Conservation (phyloP, 1,284 basidiomycete species). For the Fomitopsis schrenkii region DNA sequence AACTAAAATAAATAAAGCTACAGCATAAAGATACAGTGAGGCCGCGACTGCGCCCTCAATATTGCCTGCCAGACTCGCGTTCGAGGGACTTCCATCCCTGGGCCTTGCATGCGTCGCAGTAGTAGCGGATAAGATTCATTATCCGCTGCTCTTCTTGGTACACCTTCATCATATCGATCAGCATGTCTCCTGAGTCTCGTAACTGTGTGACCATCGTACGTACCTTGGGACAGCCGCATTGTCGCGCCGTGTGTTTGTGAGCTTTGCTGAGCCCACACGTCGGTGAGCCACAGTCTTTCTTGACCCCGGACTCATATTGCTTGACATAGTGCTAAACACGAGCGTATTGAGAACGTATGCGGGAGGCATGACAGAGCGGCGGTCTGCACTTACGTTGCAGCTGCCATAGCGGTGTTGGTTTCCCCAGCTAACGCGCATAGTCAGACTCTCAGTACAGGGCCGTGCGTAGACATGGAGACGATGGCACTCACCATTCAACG, state of each 20-base stretch:
- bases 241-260: constrained; percentile 24
- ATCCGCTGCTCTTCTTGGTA: constrained; percentile 25
- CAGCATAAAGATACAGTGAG: neutral
- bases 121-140: constrained; percentile 26
- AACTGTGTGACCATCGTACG: constrained; percentile 1
- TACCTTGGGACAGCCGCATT: constrained; percentile 26
- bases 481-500: constrained; percentile 1
- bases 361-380: neutral
- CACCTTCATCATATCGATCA: constrained; percentile 12
- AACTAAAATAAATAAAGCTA: neutral
- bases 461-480: neutral
- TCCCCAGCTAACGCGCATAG: neutral
- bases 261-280: constrained; percentile 24
- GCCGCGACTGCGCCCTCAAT: neutral
- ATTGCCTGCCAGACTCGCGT: constrained; percentile 19
- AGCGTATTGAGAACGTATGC: neutral
- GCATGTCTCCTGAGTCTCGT: neutral
- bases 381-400: constrained; percentile 22
- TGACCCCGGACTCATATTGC: constrained; percentile 28
- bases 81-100: constrained; percentile 27
- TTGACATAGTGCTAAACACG: constrained; percentile 27
- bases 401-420: constrained; percentile 9
- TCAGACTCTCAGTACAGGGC: neutral
- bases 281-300: constrained; percentile 27
- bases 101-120: constrained; percentile 25